A percentile compares a stretch with the other conserved stretches of the same genome.
Conservation (phyloP, 1,284 basidiomycete genomes). For the Rhodotorula glutinis region DNA sequence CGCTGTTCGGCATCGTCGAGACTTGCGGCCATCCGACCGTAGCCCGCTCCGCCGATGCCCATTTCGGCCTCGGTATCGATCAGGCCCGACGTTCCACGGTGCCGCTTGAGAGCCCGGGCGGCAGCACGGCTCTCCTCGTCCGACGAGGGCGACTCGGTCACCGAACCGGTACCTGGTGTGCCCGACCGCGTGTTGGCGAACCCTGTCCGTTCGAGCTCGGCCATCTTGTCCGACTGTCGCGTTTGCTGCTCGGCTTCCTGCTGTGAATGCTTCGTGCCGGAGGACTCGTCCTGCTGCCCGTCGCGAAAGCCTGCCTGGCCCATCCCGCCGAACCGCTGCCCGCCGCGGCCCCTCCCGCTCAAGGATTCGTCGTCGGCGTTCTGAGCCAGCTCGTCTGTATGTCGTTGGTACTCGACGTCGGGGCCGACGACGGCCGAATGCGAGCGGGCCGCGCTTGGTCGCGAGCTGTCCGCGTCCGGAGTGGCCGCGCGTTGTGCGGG, state of each 20-base stretch:
- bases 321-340: conserved; percentile 31
- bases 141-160: background rate
- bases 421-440: background rate
- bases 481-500: background rate
- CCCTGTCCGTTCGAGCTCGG: background rate
- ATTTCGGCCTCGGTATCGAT: conserved; percentile 8
- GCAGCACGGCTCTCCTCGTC: background rate
- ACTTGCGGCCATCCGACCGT: conserved; percentile 2
- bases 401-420: background rate
- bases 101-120: background rate
- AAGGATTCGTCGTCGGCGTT: background rate
- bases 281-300: background rate
- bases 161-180: background rate
- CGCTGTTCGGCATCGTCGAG: conserved; percentile 1
- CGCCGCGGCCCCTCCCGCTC: conserved; percentile 22
- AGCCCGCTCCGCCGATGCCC: conserved; percentile 14
- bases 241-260: background rate
- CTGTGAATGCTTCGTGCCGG: background rate
- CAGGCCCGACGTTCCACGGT: background rate
- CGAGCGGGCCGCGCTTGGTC: background rate
- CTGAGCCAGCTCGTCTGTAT: background rate
- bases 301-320: conserved; percentile 15
- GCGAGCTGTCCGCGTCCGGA: background rate
- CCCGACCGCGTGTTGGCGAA: background rate
- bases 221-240: background rate